Base-by-base conservation (phyloP, 2,329 filamentous ascomycete species). In the Cercospora brassicicola region DNA sequence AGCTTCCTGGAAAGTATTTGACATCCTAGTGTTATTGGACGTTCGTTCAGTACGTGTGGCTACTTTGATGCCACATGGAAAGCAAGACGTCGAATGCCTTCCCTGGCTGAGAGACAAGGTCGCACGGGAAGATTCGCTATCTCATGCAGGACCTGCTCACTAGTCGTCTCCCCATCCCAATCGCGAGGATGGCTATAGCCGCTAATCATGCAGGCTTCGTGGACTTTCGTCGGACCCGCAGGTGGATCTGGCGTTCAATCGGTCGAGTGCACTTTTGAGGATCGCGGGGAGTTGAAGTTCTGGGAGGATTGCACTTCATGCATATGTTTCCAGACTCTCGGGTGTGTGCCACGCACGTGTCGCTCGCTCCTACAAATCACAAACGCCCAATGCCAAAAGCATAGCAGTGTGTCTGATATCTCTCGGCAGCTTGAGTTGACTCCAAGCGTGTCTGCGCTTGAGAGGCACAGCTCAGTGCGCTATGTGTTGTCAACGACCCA, bases 401-500 rank as follows among this genome's bases (percentile, higher is more conserved):
- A 55, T 13, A n/a, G 7, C 48, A 55, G 48, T 15, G 23, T 55
- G 48, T 10, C 26, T 23, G 15, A 26, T n/a, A 55, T 55, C 23
- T 55, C 23, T 28, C 13, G 26, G 13, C 2, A 55, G 13, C 13
- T 15, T 30, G 23, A 8, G 28, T 28, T 13, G 28, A 11, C 28
- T 36, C 13, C 28, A 33, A 36, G 18, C 11, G 55, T 20, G 20
- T 18, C 55, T 62, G 59, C 26, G 26, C n/a, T 15, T 20, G 39
- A 28, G 59, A 11, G 42, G 59, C 59, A 62, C 39, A 42, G 59
- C 59, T 51, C 59, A 48, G n/a, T n/a, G 39, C 59, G 59, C 59
- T 62, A 62, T 62, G 59, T 62, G 59, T 62, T 62, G 59, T 62
- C 59, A 62, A 62, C 15, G 20, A 62, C 42, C 59, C 59, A 48